Conservation (phyloP, 2,329 filamentous ascomycete species). For the Pleoardoris graminearum region DNA sequence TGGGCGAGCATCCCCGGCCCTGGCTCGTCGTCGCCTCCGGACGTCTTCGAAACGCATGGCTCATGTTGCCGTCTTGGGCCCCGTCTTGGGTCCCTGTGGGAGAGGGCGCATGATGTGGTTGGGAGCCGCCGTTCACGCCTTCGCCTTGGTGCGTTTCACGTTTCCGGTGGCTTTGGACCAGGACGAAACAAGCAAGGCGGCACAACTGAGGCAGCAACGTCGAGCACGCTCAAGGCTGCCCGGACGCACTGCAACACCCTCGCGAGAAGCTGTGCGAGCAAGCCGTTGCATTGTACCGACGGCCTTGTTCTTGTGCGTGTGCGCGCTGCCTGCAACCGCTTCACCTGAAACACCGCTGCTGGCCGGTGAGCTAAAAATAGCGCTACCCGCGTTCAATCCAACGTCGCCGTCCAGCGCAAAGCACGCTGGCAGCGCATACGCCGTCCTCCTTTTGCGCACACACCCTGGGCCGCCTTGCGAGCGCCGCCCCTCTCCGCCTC, state of each 20-base stretch:
- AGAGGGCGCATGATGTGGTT: no score
- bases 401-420: neutral
- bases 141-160: slow-evolving; percentile 3
- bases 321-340: slow-evolving; percentile 17
- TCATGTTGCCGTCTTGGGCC: no score
- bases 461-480: slow-evolving; percentile 14
- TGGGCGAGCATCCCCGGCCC: neutral
- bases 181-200: slow-evolving; percentile 3
- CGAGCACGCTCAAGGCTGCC: neutral
- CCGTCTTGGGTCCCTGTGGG: no score
- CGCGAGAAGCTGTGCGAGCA: no score
- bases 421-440: slow-evolving; percentile 14
- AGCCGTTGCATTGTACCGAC: no score
- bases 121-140: no score
- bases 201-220: neutral
- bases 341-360: slow-evolving; percentile 35
- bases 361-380: slow-evolving; percentile 35
- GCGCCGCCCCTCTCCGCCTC: neutral
- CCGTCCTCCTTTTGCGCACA: neutral
- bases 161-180: neutral
- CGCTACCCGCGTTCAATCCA: slow-evolving; percentile 8
- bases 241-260: neutral
- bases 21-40: neutral
- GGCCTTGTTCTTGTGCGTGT: neutral
- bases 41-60: no score